Percentiles rank a stretch among this genome's conserved stretches.
These are phyloP conservation scores for Diacronema lutheri DNA, from an alignment of 78 protist species.

Conservation along the genomic window DNA sequence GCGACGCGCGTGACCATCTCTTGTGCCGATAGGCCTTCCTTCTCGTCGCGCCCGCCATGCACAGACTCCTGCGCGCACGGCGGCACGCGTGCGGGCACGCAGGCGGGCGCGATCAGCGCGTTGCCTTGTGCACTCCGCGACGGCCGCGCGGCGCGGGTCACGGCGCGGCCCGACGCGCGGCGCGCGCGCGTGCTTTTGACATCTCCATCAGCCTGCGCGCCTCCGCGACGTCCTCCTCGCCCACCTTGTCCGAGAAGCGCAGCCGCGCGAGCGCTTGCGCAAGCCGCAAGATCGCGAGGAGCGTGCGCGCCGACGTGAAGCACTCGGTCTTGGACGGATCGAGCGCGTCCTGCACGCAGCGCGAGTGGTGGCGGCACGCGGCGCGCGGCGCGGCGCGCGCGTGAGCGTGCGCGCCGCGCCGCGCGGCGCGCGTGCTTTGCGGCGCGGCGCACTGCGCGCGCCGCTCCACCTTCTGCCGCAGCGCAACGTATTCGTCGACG, in stretches of 20 bases:
- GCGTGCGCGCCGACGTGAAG: slow-evolving; percentile 90
- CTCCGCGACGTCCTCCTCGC: slow-evolving; percentile 75
- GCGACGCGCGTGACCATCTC: too few relatives aligned
- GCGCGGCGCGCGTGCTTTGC: not conserved
- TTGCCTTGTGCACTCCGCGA: not conserved
- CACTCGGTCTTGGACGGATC: not conserved
- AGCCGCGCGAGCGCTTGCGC: slow-evolving; percentile 88
- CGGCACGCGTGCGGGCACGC: not conserved
- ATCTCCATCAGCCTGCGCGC: slow-evolving; percentile 78
- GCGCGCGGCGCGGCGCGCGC: not conserved
- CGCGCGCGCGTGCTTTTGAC: slow-evolving; percentile 53
- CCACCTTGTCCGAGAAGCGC: slow-evolving; percentile 46
- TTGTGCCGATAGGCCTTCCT: too few relatives aligned
- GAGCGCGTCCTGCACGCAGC: not conserved
- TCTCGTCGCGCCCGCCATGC: not conserved
- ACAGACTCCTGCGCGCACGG: not conserved
- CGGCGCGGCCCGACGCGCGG: too few relatives aligned
- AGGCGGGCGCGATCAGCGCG: not conserved
- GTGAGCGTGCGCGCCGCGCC: too few relatives aligned
- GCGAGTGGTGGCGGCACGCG: not conserved
- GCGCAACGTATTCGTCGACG: slow-evolving; percentile 53
- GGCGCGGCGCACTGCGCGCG: not conserved
- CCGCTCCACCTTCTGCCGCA: slow-evolving; percentile 60
- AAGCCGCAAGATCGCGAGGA: slow-evolving; percentile 91
- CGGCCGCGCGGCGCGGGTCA: too few relatives aligned